Evolutionary conservation across 768 basidiomycete species (phyloP).

Genomic region (Russula ochroleuca): DNA sequence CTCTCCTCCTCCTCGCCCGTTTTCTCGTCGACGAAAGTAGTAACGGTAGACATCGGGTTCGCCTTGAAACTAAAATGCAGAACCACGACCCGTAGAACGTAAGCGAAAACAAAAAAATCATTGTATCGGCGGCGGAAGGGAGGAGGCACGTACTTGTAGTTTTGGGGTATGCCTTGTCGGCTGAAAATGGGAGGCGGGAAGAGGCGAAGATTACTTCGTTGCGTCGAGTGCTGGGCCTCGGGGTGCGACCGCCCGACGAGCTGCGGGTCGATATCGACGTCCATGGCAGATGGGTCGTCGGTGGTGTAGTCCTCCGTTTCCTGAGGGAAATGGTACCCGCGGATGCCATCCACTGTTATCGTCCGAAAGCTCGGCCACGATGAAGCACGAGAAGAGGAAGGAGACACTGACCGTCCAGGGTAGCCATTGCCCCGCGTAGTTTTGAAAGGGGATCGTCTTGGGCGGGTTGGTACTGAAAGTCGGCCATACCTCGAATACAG

Average conservation of each 20-base stretch:
- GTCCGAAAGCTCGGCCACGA: not conserved
- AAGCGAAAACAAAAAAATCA: too few relatives aligned
- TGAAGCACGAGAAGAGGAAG: not conserved
- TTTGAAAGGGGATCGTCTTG: constrained; percentile 63
- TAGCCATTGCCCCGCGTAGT: constrained; percentile 68
- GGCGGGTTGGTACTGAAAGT: constrained; percentile 84
- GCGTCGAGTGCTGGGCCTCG: constrained; percentile 24
- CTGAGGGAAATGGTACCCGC: constrained; percentile 61
- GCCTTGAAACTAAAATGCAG: constrained; percentile 58
- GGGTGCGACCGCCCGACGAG: constrained; percentile 28
- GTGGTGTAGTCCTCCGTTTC: constrained; percentile 62
- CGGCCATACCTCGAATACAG: constrained; percentile 70
- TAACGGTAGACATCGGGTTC: constrained; percentile 67
- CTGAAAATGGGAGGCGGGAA: constrained; percentile 91
- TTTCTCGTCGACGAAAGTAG: constrained; percentile 62
- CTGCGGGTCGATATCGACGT: constrained; percentile 49
- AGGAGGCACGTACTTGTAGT: constrained; percentile 59
- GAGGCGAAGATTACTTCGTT: constrained; percentile 60
- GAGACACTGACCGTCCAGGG: constrained; percentile 74
- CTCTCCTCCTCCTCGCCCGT: constrained; percentile 80
- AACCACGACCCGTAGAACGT: not conserved
- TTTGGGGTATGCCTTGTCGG: constrained; percentile 70
- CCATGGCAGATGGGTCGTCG: constrained; percentile 34
- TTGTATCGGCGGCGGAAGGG: not conserved
- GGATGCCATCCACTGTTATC: constrained; percentile 63